Evolutionary conservation across 106 monocot genomes (phyloP), one percentile per base, ranked within the genome.

Genomic region (Phalaenopsis aphrodite): DNA sequence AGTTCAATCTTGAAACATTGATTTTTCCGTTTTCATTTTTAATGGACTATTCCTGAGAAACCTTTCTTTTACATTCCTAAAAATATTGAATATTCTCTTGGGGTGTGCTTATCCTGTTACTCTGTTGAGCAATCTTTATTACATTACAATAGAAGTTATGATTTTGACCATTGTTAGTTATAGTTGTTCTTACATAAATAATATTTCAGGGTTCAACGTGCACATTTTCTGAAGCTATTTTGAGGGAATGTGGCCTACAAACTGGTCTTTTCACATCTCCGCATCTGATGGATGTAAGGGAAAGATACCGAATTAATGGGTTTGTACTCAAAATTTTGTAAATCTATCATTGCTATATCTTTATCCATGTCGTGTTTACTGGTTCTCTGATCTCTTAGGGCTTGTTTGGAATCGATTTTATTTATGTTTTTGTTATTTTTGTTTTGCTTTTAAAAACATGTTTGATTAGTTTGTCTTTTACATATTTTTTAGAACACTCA

Each of bases 261-360:
- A 93, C 92, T 17, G 92, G 92, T 43, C 79, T 93, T 21, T 93
- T 93, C 79, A 93, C 92, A 57, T 93, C 92, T 18, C 92, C 92
- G 38, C 92, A 93, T 58, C 84, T 93, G 78, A 90, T 93, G 57
- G 92, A 93, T 86, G 79, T 93, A 10, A 88, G 86, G 75, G 92
- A 93, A 83, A 88, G 92, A 81, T 84, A 84, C 65, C 88, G 90
- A 8, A 83, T 93, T 17, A 88, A 93, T 83, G 90, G 92, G 92
- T 88, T 71, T 81, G 84, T 90, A 79, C 24, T 83, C 16, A 42
- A 76, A 75, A 73, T 42, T 42, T 42, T 65, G 3, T 65, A 69
- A 39, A 69, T 69, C 14, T 69, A 69, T 69, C 10, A 17, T 45
- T 42, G 41, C 10, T 41, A 9, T 10, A 77, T 21, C 41, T 78